Evolutionary conservation across 177 flowering plant species (phyloP), one percentile per base, ranked within the genome.

Genomic region (Vitis hybrid): DNA sequence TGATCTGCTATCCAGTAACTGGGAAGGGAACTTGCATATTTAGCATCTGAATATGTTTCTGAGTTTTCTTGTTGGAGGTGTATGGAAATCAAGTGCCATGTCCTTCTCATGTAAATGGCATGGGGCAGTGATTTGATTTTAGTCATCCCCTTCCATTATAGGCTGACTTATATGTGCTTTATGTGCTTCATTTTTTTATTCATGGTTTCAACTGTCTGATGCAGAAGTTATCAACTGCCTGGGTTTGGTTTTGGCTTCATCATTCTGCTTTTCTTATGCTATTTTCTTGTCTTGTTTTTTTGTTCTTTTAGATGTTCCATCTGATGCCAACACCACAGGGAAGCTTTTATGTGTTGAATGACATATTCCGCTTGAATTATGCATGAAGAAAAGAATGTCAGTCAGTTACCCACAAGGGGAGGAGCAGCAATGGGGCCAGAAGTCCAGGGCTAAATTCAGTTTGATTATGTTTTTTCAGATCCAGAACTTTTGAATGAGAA

Each of bases 321-420:
- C 74, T 88, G 88, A 83, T 86, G 79, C 89, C 93, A 2, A 86
- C 90, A 9, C 86, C 86, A 19, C 86, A 85, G 51, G 89, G 88
- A 72, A 86, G 88, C 85, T 90, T 81, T 59, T 90, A 83, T 31
- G 95, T 90, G 76, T 74, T 77, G 73, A 92, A 87, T 68, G 92
- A 90, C 82, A 85, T 90, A 59, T 92, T 92, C 79, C 84, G 93
- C 66, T 80, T 87, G 82, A 92, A 92, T 81, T 89, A 87, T 78
- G 92, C 91, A 12, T 88, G 88, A 88, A 72, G 71, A 79, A 33
- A 33, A 33, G 31, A 53, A 54, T 64, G 15, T 59, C 67, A 54
- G 24, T 15, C 58, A 1, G 33, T 56, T 55, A 4, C 44, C 60
- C 19, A 10, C 59, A 19, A 60, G 71, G 59, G 51, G 70, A 44